phyloP scores from a whole-genome alignment of 1,284 basidiomycete species.

The Ustilago loliicola region DNA sequence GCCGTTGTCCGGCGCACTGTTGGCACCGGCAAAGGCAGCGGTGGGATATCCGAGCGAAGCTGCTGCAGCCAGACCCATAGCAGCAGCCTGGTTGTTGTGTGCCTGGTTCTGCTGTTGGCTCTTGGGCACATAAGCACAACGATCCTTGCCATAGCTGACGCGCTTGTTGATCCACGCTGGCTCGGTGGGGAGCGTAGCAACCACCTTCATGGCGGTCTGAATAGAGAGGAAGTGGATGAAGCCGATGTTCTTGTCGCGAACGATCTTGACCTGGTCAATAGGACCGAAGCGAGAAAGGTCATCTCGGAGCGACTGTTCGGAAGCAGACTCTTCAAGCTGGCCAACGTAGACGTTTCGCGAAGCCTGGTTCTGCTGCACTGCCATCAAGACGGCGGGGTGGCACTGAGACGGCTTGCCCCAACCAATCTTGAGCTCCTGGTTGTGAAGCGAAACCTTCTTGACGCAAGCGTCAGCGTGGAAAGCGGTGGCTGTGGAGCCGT shows the following conservation, averaged over 20 bases:
- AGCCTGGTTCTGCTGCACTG: conserved; percentile 68
- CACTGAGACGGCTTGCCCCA: conserved; percentile 68
- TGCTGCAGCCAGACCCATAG: conserved; percentile 68
- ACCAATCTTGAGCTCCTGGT: conserved; percentile 70
- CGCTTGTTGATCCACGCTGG: conserved; percentile 65
- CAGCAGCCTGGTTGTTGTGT: conserved; percentile 69
- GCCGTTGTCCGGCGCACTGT: conserved; percentile 29
- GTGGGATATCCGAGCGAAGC: conserved; percentile 69
- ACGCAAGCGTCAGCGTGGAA: conserved; percentile 70
- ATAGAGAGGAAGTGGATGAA: conserved; percentile 70
- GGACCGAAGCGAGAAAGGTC: conserved; percentile 67
- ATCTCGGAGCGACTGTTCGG: conserved; percentile 63
- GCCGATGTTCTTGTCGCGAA: conserved; percentile 69
- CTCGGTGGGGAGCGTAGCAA: conserved; percentile 63
- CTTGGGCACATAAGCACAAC: conserved; percentile 69
- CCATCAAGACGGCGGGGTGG: conserved; percentile 64
- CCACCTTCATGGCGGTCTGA: conserved; percentile 68
- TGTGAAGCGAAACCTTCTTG: conserved; percentile 66
- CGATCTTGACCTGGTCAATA: conserved; percentile 70
- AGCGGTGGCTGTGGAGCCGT: conserved; percentile 62
- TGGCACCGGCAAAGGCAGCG: conserved; percentile 44
- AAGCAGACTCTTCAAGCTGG: conserved; percentile 62
- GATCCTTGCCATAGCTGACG: conserved; percentile 69
- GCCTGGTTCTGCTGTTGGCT: conserved; percentile 70
- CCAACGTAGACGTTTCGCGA: conserved; percentile 69